phyloP scores from a whole-genome alignment of 83 land plant species.

The Diphasiastrum complanatum region DNA sequence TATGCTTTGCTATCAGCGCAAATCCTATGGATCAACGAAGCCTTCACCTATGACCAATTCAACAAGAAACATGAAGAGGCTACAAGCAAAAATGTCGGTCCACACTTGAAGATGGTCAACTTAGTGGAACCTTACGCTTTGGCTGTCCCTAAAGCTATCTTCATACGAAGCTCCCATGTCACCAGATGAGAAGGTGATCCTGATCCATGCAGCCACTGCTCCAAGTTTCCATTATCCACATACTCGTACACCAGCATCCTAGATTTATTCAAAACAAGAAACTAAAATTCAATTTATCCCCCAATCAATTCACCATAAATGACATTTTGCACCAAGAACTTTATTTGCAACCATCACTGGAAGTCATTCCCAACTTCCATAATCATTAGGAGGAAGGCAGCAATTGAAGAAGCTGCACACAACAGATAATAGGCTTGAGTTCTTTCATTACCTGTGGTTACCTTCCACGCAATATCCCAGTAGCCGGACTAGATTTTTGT shows the following conservation, averaged over 20 bases:
- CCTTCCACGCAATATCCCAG: slow-evolving; percentile 69
- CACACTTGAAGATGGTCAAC: neutral
- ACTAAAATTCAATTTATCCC: no score
- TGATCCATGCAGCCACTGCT: slow-evolving; percentile 79
- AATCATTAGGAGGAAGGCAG: neutral
- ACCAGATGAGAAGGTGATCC: slow-evolving; percentile 52
- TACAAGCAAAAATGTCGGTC: neutral
- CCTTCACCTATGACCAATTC: no score
- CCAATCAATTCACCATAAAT: no score
- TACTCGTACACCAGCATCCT: slow-evolving; percentile 87
- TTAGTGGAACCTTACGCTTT: slow-evolving; percentile 58
- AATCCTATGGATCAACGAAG: no score
- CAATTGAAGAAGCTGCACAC: neutral
- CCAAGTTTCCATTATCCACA: slow-evolving; percentile 31
- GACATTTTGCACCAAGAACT: neutral
- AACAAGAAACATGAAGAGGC: no score
- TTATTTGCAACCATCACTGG: neutral
- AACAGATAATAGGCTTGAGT: neutral
- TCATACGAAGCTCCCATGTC: slow-evolving; percentile 70
- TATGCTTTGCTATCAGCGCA: no score
- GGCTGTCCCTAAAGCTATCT: slow-evolving; percentile 63
- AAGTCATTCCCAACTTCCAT: neutral
- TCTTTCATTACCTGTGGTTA: slow-evolving; percentile 44
- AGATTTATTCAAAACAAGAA: no score
- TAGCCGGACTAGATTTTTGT: slow-evolving; percentile 58